Base-by-base conservation (phyloP, 108 stramenopile genomes). In the Nitzschia inconspicua region DNA sequence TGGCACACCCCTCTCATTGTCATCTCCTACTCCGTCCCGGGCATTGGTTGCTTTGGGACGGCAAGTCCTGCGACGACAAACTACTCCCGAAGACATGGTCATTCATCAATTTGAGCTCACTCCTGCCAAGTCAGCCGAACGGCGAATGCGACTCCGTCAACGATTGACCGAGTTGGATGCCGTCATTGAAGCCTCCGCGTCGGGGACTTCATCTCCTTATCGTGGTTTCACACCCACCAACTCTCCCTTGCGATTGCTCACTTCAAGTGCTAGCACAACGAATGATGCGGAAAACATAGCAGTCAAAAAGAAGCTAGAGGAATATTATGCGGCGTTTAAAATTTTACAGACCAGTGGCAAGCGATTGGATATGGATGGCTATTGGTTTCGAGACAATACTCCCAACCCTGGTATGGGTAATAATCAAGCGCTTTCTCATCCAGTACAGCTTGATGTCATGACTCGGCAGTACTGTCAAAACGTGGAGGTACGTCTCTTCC, bases 401-500 rank as follows among this genome's bases (percentile, higher is more conserved):
- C 29, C 32, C 18, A 62, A 27, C n/a, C 19, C 30, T 37, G 47
- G 62, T 57, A 35, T 44, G 9, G 20, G 39, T 23, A 47, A 53
- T 23, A 48, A 42, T 59, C 41, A 53, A 39, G 44, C 41, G 35
- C 57, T 66, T 24, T 59, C 57, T 11, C 61, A 79, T 22, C 73
- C 65, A 6, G 32, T 60, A 30, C 63, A 60, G 32, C 47, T 90
- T 47, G 89, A 91, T 31, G 60, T 72, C 26, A 70, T 91, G 72
- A 73, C 86, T 20, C 49, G 64, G 43, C 84, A 84, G 9, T 91
- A 91, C 70, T 91, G 89, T 47, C 66, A 82, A 30, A 68, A 50
- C 3, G 83, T 86, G 11, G 89, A 86, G 69, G 75, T 76, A 32
- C 34, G 72, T 47, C 22, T 13, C 23, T 6, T 49, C 13, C 3